Base-by-base conservation (phyloP, 1,284 basidiomycete species). In the Cutaneotrichosporon cyanovorans region DNA sequence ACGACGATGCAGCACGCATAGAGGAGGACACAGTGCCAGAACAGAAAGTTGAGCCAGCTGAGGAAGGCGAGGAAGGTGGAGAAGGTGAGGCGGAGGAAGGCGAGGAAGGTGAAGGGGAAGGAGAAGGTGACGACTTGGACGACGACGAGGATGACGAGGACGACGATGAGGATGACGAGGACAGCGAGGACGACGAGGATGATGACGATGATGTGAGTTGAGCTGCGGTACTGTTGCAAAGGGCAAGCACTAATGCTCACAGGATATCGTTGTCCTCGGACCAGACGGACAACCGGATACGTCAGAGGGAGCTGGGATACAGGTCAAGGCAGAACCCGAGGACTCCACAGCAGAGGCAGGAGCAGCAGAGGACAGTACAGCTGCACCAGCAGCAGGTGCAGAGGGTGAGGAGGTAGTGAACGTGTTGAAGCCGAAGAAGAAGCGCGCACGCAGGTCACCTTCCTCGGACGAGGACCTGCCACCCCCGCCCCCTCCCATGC, bases 1-100 rank as follows among this genome's bases (percentile, higher is more conserved):
- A 38, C 37, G 51, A 42, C 15, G n/a, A n/a, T n/a, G n/a, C n/a
- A n/a, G n/a, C n/a, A n/a, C n/a, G n/a, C n/a, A n/a, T n/a, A n/a
- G n/a, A n/a, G n/a, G n/a, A n/a, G n/a, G n/a, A n/a, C n/a, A 44
- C 9, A 73, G 81, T 45, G 84, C 84, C 18, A 20, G 15, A 11
- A 19, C 36, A 19, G 19, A 19, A 16, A 3, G 25, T 16, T 21
- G 40, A 42, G 32, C 18, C 87, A 84, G 73, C 85, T 80, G 36
- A 86, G 82, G 22, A 75, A 82, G 46, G 86, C 70, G 51, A 79
- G 76, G 41, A 79, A 76, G 49, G 51, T 48, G 12, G 57, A 75
- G 62, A 74, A 66, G 71, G 76, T 59, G 57, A 72, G 55, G 38
- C 71, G 49, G 57, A 76, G 43, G 66, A 66, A 46, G 53, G 41